Evolutionary conservation across 495 filamentous ascomycete species (phyloP), one percentile per base, ranked within the genome.

Genomic region (Xylaria venustula): DNA sequence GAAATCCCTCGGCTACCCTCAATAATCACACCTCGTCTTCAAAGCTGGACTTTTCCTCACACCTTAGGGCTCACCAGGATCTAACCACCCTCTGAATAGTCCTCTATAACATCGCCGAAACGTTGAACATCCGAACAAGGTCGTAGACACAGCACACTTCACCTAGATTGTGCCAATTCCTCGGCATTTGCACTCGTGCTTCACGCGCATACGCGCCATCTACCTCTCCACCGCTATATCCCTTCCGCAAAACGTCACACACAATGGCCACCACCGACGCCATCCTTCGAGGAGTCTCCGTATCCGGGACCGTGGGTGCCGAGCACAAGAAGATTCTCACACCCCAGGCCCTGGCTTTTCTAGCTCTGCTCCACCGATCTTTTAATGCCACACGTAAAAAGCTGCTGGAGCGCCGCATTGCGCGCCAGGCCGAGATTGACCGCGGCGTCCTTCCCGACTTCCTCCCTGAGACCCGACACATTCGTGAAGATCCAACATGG

Each of bases 401-500:
- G 22, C 86, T 98, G 41, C 85, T 98, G 22, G 87, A 97, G 74
- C 89, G 92, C 67, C 91, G 94, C 54, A 80, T 87, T 66, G 78
- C 87, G 63, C 91, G 95, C 73, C 94, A 99, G 81, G 89, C 89
- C 59, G 92, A 97, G 81, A 87, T 98, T 62, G 95, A 99, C 79
- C 90, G 89, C 74, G 94, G 94, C 61, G 70, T 82, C 34, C 83
- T 97, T n/a, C 92, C 88, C 59, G 92, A 97, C 77, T 99, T 99
- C 81, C 86, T 98, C 34, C 90, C 93, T 63, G 91, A 98, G 84
- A 98, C 95, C 28, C 91, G 87, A 74, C 89, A 93, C 79, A 94
- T 99, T 77, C 91, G 94, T 66, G 93, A 97, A 67, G 89, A 96
- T 74, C 87, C 88, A 73, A 85, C 92, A 69, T 99, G 94, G 94